Conservation (phyloP, 805 yeast genomes). For the Candida glaebosa region DNA sequence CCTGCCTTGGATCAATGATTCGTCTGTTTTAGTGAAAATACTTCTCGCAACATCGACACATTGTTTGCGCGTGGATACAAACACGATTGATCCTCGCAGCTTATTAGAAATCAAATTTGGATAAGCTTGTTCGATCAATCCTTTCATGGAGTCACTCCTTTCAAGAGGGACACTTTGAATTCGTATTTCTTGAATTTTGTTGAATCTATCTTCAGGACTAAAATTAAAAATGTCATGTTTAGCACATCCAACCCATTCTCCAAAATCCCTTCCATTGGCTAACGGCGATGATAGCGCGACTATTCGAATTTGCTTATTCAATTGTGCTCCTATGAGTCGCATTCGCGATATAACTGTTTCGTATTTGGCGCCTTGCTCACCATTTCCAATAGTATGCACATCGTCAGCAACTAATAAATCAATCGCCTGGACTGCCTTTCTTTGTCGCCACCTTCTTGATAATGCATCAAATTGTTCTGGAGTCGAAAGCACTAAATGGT, state of each 20-base stretch:
- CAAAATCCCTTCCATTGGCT: slow-evolving; percentile 73
- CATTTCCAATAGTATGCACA: slow-evolving; percentile 61
- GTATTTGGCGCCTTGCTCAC: slow-evolving; percentile 55
- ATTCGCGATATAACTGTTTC: slow-evolving; percentile 71
- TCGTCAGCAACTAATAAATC: slow-evolving; percentile 73
- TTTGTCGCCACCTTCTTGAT: slow-evolving; percentile 79
- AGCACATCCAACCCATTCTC: slow-evolving; percentile 80
- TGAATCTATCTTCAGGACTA: slow-evolving; percentile 55
- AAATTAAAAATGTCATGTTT: slow-evolving; percentile 66
- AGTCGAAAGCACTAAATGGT: slow-evolving; percentile 72
- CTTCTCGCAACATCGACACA: slow-evolving; percentile 51
- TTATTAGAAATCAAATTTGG: slow-evolving; percentile 26
- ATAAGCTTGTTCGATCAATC: slow-evolving; percentile 48
- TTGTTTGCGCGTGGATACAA: slow-evolving; percentile 53
- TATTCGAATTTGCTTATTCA: slow-evolving; percentile 53
- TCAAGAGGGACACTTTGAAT: slow-evolving; percentile 42
- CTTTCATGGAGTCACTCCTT: slow-evolving; percentile 29
- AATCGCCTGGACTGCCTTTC: slow-evolving; percentile 64
- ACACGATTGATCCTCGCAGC: slow-evolving; percentile 42
- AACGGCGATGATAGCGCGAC: slow-evolving; percentile 70
- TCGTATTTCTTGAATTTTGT: slow-evolving; percentile 55
- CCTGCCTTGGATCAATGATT: slow-evolving; percentile 40
- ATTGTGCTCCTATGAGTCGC: slow-evolving; percentile 63
- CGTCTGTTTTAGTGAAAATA: slow-evolving; percentile 12
- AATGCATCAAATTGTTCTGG: slow-evolving; percentile 73